Percentiles rank a stretch among this genome's conserved stretches.
phyloP scores from a whole-genome alignment of 2,329 filamentous ascomycete genomes.

The Endoconidiophora laricicola region DNA sequence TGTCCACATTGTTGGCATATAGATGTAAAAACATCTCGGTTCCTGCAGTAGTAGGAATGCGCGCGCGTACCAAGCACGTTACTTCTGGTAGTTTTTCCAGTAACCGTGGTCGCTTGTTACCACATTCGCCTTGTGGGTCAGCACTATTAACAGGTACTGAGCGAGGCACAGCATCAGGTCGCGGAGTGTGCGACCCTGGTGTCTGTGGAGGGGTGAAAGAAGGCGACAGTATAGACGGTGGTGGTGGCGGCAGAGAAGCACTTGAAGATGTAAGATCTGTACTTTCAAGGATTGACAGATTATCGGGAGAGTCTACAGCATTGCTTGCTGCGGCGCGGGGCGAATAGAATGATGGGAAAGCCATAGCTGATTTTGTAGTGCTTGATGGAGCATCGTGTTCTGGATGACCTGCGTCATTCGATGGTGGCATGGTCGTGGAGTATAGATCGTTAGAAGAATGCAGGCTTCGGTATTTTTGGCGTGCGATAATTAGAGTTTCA shows the following conservation, averaged over 20 bases:
- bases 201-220: slow-evolving; percentile 62
- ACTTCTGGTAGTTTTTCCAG: slow-evolving; percentile 65
- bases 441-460: background rate
- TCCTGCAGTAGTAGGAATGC: slow-evolving; percentile 81
- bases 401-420: background rate
- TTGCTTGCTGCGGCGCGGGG: slow-evolving; percentile 4
- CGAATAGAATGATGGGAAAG: slow-evolving; percentile 14
- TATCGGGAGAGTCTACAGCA: slow-evolving; percentile 2
- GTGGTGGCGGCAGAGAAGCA: slow-evolving; percentile 23
- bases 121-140: slow-evolving; percentile 40
- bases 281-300: slow-evolving; percentile 6
- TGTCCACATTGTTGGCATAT: slow-evolving; percentile 83
- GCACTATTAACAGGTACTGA: slow-evolving; percentile 45
- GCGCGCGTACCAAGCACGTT: slow-evolving; percentile 83
- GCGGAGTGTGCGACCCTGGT: slow-evolving; percentile 40
- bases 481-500: background rate
- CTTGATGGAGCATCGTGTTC: background rate
- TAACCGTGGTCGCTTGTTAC: slow-evolving; percentile 50
- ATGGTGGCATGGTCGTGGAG: background rate
- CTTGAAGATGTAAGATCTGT: slow-evolving; percentile 12
- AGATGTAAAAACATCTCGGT: slow-evolving; percentile 95
- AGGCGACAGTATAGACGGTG: slow-evolving; percentile 65
- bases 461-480: background rate
- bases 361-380: background rate
- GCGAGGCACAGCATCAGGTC: slow-evolving; percentile 26